A percentile compares a stretch with the other conserved stretches of the same genome.
Evolutionary conservation across 306 rosid species (phyloP).

Genomic region (Cercis canadensis): DNA sequence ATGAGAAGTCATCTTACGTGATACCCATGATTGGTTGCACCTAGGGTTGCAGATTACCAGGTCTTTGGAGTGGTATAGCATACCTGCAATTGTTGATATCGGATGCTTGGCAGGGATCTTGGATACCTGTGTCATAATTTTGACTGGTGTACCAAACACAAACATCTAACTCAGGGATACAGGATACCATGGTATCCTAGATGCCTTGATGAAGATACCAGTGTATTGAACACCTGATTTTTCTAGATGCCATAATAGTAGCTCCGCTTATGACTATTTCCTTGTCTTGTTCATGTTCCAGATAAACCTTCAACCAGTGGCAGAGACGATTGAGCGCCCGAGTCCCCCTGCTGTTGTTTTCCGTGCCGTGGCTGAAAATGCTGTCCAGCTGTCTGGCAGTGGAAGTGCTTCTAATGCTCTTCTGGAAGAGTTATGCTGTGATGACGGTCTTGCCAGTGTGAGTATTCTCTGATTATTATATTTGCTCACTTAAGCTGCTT

Average conservation of each 20-base stretch:
- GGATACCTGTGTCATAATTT: too few relatives aligned
- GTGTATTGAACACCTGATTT: too few relatives aligned
- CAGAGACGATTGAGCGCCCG: slow-evolving; percentile 56
- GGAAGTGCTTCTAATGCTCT: slow-evolving; percentile 55
- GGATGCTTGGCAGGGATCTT: too few relatives aligned
- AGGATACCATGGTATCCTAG: too few relatives aligned
- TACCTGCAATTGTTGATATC: too few relatives aligned
- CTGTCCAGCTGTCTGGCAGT: slow-evolving; percentile 56
- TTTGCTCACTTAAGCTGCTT: slow-evolving; percentile 15
- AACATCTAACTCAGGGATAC: too few relatives aligned
- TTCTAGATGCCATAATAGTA: slow-evolving; percentile 3
- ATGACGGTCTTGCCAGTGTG: slow-evolving; percentile 72
- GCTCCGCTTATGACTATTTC: slow-evolving; percentile 2
- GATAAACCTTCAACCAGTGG: slow-evolving; percentile 66
- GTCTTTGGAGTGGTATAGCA: too few relatives aligned
- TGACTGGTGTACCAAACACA: too few relatives aligned
- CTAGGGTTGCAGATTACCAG: too few relatives aligned
- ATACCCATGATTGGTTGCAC: too few relatives aligned
- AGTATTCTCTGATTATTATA: slow-evolving; percentile 29
- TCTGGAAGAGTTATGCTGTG: slow-evolving; percentile 74
- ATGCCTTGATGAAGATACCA: too few relatives aligned
- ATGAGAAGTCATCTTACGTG: too few relatives aligned
- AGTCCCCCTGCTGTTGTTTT: slow-evolving; percentile 66
- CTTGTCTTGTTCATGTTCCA: slow-evolving; percentile 36
- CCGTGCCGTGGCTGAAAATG: slow-evolving; percentile 74